phyloP scores from a whole-genome alignment of 345 rosid species.

The Brassica juncea region DNA sequence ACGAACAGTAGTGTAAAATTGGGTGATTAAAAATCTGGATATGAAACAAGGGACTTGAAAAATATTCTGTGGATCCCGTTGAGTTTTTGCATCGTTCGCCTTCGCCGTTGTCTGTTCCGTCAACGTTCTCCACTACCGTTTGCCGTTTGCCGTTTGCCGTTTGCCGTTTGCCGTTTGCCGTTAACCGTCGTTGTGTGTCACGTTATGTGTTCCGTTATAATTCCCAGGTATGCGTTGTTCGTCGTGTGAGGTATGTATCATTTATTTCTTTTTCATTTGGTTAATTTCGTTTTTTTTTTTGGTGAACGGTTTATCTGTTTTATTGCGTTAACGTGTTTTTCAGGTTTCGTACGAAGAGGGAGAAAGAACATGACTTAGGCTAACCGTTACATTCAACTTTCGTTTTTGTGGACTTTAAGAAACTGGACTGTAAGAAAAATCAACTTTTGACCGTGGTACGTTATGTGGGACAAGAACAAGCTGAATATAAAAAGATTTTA shows the following conservation, averaged over 20 bases:
- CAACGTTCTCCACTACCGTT: conserved; percentile 2
- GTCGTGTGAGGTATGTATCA: conserved; percentile 33
- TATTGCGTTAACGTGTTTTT: neutral
- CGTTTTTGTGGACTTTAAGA: conserved; percentile 9
- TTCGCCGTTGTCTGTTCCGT: conserved; percentile 28
- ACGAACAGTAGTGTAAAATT: neutral
- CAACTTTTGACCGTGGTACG: conserved; percentile 10
- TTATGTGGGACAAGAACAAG: neutral
- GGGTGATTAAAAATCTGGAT: conserved; percentile 21
- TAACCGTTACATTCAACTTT: conserved; percentile 15
- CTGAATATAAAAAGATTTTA: neutral
- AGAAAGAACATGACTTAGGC: conserved; percentile 1
- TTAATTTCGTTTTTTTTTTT: neutral
- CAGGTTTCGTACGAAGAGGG: conserved; percentile 21
- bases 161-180: conserved; percentile 14
- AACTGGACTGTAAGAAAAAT: conserved; percentile 9
- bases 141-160: conserved; percentile 15
- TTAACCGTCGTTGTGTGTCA: conserved; percentile 7
- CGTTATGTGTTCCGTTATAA: conserved; percentile 19
- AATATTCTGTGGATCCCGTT: neutral
- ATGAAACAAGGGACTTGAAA: neutral
- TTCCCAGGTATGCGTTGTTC: conserved; percentile 29
- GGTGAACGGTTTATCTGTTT: conserved; percentile 22
- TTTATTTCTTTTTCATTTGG: neutral
- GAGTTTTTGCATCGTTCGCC: conserved; percentile 32